phyloP scores from a whole-genome alignment of 805 yeast species.

The Diddensiella santjacobensis region DNA sequence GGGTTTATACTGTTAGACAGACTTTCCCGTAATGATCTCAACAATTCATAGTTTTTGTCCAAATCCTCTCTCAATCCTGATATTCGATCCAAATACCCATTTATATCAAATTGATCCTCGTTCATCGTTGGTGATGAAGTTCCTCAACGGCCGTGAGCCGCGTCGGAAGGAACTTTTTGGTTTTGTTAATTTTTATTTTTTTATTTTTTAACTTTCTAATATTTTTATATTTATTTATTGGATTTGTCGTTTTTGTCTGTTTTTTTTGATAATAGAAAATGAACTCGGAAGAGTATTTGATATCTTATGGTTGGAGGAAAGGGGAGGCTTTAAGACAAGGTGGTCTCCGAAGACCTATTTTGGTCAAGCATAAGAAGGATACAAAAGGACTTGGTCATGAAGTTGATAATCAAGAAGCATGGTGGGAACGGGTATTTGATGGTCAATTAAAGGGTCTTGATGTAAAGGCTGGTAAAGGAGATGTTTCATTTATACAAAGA shows the following conservation, averaged over 20 bases:
- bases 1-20: not conserved
- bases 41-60: too few relatives aligned
- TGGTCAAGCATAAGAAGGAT: slow-evolving; percentile 88
- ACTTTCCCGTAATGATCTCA: not conserved
- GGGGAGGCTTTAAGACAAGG: slow-evolving; percentile 83
- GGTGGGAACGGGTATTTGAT: slow-evolving; percentile 98
- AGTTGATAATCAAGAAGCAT: slow-evolving; percentile 70
- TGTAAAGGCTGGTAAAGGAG: slow-evolving; percentile 39
- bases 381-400: slow-evolving; percentile 85
- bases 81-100: too few relatives aligned
- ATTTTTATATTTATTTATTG: too few relatives aligned
- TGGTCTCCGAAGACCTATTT: slow-evolving; percentile 76
- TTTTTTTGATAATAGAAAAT: slow-evolving; percentile 40
- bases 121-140: too few relatives aligned
- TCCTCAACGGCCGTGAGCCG: too few relatives aligned
- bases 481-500: slow-evolving; percentile 52
- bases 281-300: slow-evolving; percentile 72
- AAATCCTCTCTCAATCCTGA: too few relatives aligned
- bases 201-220: too few relatives aligned
- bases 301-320: slow-evolving; percentile 84
- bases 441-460: slow-evolving; percentile 82
- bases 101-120: too few relatives aligned
- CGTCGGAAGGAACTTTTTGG: too few relatives aligned
- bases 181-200: too few relatives aligned
- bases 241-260: too few relatives aligned